These are phyloP conservation scores for Cornus controversa DNA, from an alignment of 148 eudicot genomes.

Conservation along the genomic window DNA sequence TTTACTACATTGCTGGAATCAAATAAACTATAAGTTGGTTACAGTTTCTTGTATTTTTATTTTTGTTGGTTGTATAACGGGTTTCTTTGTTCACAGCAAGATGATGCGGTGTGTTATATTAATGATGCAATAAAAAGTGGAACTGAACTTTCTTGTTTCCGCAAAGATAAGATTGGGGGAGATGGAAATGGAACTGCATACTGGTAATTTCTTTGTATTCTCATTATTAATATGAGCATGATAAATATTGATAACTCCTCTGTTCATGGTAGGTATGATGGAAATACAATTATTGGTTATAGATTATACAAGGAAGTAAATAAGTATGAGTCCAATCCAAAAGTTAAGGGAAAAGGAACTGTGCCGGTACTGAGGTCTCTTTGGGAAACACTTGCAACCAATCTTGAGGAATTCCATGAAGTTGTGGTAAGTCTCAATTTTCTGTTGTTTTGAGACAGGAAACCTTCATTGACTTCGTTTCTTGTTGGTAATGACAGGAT, in stretches of 20 bases:
- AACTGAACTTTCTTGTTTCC: constrained; percentile 52
- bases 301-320: constrained; percentile 75
- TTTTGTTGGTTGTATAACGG: constrained; percentile 2
- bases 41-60: not conserved
- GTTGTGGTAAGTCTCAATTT: constrained; percentile 51
- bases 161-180: constrained; percentile 58
- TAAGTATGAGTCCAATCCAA: constrained; percentile 32
- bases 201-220: constrained; percentile 45
- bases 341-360: constrained; percentile 33
- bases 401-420: constrained; percentile 75
- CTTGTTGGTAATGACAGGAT: constrained; percentile 45
- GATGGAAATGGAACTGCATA: constrained; percentile 50
- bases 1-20: constrained; percentile 3
- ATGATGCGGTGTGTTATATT: constrained; percentile 54
- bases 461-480: not conserved
- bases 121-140: constrained; percentile 62
- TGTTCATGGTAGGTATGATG: constrained; percentile 70
- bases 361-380: constrained; percentile 26
- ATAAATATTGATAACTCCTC: not conserved
- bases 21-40: not conserved
- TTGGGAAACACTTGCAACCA: constrained; percentile 92
- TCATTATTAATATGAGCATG: not conserved
- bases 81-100: constrained; percentile 54
- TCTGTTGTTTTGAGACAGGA: not conserved
- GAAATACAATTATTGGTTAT: constrained; percentile 64